Evolutionary conservation across 2,329 filamentous ascomycete genomes (phyloP).

Genomic region (Colletotrichum sp.): DNA sequence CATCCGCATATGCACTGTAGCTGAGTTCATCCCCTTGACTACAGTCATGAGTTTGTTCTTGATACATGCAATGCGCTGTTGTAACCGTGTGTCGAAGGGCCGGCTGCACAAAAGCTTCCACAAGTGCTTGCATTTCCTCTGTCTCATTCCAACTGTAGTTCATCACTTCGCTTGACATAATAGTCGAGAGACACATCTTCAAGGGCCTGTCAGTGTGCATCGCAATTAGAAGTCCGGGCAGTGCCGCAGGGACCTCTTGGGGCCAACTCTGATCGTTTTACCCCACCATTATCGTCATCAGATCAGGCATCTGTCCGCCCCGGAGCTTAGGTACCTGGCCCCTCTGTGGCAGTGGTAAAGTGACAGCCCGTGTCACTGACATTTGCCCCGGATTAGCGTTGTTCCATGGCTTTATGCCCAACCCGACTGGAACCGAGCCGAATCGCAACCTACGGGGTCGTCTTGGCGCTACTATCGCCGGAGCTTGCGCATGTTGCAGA

Average conservation of each 20-base stretch:
- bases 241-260: not conserved
- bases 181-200: not conserved
- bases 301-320: not conserved
- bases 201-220: not conserved
- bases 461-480: constrained; percentile 16
- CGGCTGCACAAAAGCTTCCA: not conserved
- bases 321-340: not conserved
- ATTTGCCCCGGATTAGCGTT: constrained; percentile 17
- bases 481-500: constrained; percentile 23
- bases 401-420: constrained; percentile 14
- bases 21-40: not conserved
- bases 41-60: not conserved
- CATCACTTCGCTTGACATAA: not conserved
- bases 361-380: constrained; percentile 1
- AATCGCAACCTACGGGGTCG: constrained; percentile 4
- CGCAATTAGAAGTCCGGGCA: not conserved
- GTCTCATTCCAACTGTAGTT: not conserved
- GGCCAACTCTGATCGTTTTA: not conserved
- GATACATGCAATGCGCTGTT: not conserved
- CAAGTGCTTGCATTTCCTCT: not conserved
- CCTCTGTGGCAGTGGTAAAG: not conserved
- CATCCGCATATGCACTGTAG: not conserved
- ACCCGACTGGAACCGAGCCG: not conserved
- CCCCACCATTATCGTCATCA: constrained; percentile 19
- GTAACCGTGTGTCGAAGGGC: not conserved